phyloP scores from a whole-genome alignment of 345 rosid species.

The Mallotus nudiflorus region DNA sequence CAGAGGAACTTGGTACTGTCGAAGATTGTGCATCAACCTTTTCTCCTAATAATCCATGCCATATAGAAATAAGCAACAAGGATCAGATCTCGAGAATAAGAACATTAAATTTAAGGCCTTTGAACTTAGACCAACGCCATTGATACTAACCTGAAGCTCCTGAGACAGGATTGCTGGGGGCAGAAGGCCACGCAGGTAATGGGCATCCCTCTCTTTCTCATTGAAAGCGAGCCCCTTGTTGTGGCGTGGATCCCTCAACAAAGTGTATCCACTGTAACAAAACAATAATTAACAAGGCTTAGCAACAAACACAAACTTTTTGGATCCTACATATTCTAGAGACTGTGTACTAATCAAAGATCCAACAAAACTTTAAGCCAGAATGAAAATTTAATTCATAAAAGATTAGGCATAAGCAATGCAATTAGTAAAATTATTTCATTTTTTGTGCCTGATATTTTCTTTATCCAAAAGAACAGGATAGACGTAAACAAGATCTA shows the following conservation, averaged over 20 bases:
- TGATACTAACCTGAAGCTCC: conserved; percentile 66
- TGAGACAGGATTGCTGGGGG: conserved; percentile 73
- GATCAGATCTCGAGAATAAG: not conserved
- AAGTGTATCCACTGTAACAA: conserved; percentile 64
- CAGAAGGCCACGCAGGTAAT: conserved; percentile 87
- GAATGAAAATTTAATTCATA: too few relatives aligned
- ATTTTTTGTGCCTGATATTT: not conserved
- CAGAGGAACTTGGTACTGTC: conserved; percentile 76
- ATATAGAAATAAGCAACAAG: conserved; percentile 6
- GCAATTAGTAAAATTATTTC: not conserved
- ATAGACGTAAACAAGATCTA: not conserved
- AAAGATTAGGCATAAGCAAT: too few relatives aligned
- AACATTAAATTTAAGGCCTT: not conserved
- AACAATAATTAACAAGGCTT: not conserved
- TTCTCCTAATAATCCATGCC: conserved; percentile 50
- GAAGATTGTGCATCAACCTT: conserved; percentile 73
- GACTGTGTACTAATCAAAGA: too few relatives aligned
- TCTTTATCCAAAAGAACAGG: not conserved
- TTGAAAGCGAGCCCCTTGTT: conserved; percentile 91
- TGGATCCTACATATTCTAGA: not conserved
- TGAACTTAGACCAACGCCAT: not conserved
- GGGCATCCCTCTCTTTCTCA: conserved; percentile 88
- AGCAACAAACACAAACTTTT: not conserved
- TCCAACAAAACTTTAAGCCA: too few relatives aligned
- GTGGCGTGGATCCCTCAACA: conserved; percentile 86